phyloP scores from a whole-genome alignment of 441 rosid genomes.

The Lepidium campestre region DNA sequence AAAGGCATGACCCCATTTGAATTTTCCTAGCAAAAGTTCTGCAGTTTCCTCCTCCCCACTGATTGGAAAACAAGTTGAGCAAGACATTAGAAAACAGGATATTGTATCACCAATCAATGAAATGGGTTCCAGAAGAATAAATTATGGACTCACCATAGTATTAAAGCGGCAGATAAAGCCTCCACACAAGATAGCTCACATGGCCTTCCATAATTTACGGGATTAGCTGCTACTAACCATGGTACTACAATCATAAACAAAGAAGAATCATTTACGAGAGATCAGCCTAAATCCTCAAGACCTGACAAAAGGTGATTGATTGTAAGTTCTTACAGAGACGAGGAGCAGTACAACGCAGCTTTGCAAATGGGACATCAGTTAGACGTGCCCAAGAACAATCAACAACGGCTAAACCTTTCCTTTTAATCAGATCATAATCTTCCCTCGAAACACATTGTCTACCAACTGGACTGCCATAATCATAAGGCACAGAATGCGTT shows the following conservation, averaged over 20 bases:
- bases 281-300: not conserved
- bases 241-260: constrained; percentile 53
- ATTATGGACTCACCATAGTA: constrained; percentile 56
- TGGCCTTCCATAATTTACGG: constrained; percentile 94
- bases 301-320: not conserved
- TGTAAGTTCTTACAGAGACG: constrained; percentile 64
- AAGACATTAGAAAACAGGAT: not conserved
- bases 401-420: constrained; percentile 91
- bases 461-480: constrained; percentile 74
- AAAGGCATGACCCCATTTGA: constrained; percentile 99
- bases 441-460: constrained; percentile 79
- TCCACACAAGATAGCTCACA: constrained; percentile 91
- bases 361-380: constrained; percentile 84
- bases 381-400: constrained; percentile 99
- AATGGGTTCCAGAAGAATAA: not conserved
- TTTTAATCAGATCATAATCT: constrained; percentile 64
- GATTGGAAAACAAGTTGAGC: constrained; percentile 15
- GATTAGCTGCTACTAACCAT: constrained; percentile 98
- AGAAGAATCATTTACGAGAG: not conserved
- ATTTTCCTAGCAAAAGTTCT: constrained; percentile 73
- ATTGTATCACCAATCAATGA: not conserved
- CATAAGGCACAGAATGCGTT: not conserved
- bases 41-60: constrained; percentile 91
- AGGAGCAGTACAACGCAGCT: constrained; percentile 86
- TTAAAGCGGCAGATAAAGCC: constrained; percentile 87